phyloP scores from a whole-genome alignment of 1,284 basidiomycete genomes.

The Leccinum fallax region DNA sequence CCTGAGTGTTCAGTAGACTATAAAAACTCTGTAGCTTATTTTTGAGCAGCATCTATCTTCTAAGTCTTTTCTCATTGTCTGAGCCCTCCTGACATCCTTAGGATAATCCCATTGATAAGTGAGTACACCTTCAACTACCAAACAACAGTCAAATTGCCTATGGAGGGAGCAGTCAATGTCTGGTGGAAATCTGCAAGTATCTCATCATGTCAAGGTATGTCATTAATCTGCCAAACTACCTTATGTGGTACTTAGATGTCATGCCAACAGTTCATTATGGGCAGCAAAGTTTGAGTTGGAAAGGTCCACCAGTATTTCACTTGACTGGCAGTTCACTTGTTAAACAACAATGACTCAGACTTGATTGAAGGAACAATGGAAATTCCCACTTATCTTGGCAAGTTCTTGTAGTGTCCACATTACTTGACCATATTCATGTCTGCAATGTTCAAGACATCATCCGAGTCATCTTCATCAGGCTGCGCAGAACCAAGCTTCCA shows the following conservation, averaged over 20 bases:
- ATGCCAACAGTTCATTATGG: neutral
- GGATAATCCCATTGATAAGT: neutral
- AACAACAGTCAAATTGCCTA: neutral
- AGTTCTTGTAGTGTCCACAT: slow-evolving; percentile 1
- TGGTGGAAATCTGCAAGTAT: neutral
- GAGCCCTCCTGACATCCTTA: too few species aligned
- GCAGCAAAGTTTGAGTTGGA: neutral
- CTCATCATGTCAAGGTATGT: neutral
- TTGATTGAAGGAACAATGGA: too few species aligned
- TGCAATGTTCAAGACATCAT: too few species aligned
- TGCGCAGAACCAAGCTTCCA: too few species aligned
- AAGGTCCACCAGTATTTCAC: slow-evolving; percentile 1
- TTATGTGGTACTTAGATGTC: too few species aligned
- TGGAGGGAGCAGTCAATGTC: neutral
- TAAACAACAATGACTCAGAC: neutral
- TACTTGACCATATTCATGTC: too few species aligned
- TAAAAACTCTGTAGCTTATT: too few species aligned
- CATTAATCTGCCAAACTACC: neutral
- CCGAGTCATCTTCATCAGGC: too few species aligned
- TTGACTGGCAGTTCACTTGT: neutral
- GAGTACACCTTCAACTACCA: neutral
- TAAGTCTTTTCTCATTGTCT: too few species aligned
- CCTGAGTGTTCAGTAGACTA: too few species aligned
- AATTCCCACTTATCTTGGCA: slow-evolving; percentile 12
- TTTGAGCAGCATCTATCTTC: too few species aligned